Conservation (phyloP, 306 rosid species). For the Ammopiptanthus mongolicus region DNA sequence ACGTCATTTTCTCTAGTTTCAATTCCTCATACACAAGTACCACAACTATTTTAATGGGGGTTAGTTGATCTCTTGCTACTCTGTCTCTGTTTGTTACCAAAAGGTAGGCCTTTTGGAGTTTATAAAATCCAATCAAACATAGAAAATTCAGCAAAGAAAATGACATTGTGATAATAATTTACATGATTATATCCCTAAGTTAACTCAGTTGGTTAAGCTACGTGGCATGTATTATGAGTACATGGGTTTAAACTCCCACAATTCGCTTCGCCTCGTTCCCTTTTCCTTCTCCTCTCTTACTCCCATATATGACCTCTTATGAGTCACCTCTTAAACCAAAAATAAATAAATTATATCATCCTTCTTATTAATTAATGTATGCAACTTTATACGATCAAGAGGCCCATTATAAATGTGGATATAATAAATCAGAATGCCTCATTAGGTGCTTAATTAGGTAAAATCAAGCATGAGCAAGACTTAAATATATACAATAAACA, state of each 20-base stretch:
- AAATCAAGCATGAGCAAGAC: not conserved
- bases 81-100: conserved; percentile 23
- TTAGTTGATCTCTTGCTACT: not conserved
- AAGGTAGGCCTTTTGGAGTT: conserved; percentile 23
- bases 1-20: not conserved
- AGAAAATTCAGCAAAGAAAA: conserved; percentile 15
- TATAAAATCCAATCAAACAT: conserved; percentile 25
- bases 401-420: conserved; percentile 2
- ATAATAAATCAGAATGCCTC: not conserved
- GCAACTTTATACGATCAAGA: not conserved
- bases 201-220: too few relatives aligned
- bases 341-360: not conserved
- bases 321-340: too few relatives aligned
- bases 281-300: too few relatives aligned
- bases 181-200: not conserved
- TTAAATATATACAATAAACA: not conserved
- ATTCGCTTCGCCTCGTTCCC: too few relatives aligned
- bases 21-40: not conserved
- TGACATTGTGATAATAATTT: conserved; percentile 6
- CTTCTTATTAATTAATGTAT: not conserved
- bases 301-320: too few relatives aligned
- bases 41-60: not conserved
- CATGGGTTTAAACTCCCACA: too few relatives aligned
- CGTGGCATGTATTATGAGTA: too few relatives aligned
- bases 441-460: conserved; percentile 28